Base-by-base conservation (phyloP, 2,329 filamentous ascomycete genomes). In the Aspergillus neoniger region DNA sequence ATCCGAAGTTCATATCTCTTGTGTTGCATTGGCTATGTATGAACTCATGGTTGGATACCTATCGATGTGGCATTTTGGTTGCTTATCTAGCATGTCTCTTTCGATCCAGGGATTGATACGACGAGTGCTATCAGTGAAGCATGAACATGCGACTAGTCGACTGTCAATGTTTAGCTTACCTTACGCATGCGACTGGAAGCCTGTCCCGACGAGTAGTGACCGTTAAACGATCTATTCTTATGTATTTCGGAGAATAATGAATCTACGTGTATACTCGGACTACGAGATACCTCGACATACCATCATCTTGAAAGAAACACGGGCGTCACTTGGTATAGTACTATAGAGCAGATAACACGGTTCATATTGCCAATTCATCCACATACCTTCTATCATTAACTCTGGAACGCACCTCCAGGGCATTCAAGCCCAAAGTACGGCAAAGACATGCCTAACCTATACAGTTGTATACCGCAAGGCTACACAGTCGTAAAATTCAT, bases 111-210 rank as follows among this genome's bases (percentile, higher is more conserved):
- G 10, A 54, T 38, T 6, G 30, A 43, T 60, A 62, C 47, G 49
- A 17, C 15, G 17, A 30, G 12, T 32, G 55, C 17, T 38, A 55
- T 28, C 17, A 23, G n/a, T 25, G 47, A 23, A 28, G 21, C 38
- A 25, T 47, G 19, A 36, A 57, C 15, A 48, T 79, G 82, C 76
- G 76, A 86, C 84, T 84, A 61, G 47, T 83, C 10, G 32, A 36
- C 80, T 57, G 84, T 80, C 60, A 84, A 71, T 84, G 80, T 66
- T 84, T 81, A 17, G 83, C 80, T 2, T 83, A 58, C 81, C 81
- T 65, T 84, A 81, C 5, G 83, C 83, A 61, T 85, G 41, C 10
- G 3, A 10, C 28, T 15, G 14, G 14, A 21, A 85, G 4, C 81
- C 80, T 25, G 82, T 73, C 2, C 83, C 10, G 82, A 82, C 0